phyloP scores from a whole-genome alignment of 2,329 filamentous ascomycete species.

The Fusarium torreyae region DNA sequence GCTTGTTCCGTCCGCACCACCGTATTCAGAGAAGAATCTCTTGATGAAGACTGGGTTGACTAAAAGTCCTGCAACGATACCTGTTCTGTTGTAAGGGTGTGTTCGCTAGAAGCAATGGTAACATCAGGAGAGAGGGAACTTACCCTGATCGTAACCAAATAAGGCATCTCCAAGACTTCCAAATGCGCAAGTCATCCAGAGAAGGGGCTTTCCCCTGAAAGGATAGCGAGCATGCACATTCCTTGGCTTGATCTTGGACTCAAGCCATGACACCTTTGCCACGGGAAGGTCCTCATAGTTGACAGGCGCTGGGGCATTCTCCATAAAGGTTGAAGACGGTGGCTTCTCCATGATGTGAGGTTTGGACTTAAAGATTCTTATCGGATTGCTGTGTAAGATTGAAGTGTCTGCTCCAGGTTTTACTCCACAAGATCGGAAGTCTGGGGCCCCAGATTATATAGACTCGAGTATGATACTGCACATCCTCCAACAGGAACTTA shows the following conservation, averaged over 20 bases:
- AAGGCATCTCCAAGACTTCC: conserved; percentile 3
- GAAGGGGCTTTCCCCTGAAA: background rate
- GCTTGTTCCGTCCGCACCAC: background rate
- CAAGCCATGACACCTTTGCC: background rate
- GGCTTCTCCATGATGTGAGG: background rate
- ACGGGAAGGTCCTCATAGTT: background rate
- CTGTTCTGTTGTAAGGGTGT: background rate
- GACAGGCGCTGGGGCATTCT: background rate
- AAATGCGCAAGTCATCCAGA: conserved; percentile 3
- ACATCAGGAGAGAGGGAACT: background rate
- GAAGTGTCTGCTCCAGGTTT: background rate
- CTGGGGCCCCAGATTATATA: conserved; percentile 3
- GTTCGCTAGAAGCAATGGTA: background rate
- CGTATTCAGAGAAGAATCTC: background rate
- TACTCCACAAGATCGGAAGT: background rate
- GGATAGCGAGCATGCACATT: background rate
- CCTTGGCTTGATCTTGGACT: background rate
- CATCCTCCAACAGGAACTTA: no score
- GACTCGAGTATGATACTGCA: background rate
- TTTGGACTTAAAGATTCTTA: background rate
- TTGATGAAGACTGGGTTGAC: background rate
- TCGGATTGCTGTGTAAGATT: background rate
- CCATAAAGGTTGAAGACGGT: background rate
- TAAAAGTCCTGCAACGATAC: background rate
- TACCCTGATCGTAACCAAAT: conserved; percentile 3